Evolutionary conservation across 345 rosid species (phyloP).

Genomic region (Rhizophora apiculata): DNA sequence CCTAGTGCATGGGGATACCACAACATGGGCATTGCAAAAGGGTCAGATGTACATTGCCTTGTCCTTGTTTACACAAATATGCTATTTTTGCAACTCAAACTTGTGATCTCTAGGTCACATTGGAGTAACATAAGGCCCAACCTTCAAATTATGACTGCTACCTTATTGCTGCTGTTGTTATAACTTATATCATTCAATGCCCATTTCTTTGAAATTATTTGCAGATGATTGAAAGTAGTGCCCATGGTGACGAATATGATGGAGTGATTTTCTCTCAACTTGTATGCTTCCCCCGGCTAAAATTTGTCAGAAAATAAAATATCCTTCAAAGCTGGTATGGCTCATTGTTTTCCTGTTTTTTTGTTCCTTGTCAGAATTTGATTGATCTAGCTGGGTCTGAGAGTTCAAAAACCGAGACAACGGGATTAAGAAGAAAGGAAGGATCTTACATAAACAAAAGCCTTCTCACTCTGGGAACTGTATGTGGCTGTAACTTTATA

Average conservation of each 20-base stretch:
- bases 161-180: background rate
- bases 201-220: slow-evolving; percentile 16
- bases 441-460: slow-evolving; percentile 99
- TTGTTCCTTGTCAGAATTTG: slow-evolving; percentile 60
- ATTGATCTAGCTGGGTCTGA: slow-evolving; percentile 99
- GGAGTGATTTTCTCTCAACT: slow-evolving; percentile 99
- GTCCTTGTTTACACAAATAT: too few species aligned
- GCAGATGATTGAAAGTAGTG: slow-evolving; percentile 99
- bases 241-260: slow-evolving; percentile 87
- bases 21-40: too few species aligned
- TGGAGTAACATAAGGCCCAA: too few species aligned
- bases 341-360: slow-evolving; percentile 16
- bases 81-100: too few species aligned
- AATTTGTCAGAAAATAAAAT: slow-evolving; percentile 8
- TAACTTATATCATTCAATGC: background rate
- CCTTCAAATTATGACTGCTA: too few species aligned
- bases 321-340: slow-evolving; percentile 1
- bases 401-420: slow-evolving; percentile 99
- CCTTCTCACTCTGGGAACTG: slow-evolving; percentile 98
- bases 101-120: too few species aligned
- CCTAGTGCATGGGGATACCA: too few species aligned
- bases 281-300: slow-evolving; percentile 43
- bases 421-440: slow-evolving; percentile 95
- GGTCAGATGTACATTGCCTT: too few species aligned
- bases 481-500: slow-evolving; percentile 33